Conservation (phyloP, 441 rosid genomes). For the Biscutella laevigata region DNA sequence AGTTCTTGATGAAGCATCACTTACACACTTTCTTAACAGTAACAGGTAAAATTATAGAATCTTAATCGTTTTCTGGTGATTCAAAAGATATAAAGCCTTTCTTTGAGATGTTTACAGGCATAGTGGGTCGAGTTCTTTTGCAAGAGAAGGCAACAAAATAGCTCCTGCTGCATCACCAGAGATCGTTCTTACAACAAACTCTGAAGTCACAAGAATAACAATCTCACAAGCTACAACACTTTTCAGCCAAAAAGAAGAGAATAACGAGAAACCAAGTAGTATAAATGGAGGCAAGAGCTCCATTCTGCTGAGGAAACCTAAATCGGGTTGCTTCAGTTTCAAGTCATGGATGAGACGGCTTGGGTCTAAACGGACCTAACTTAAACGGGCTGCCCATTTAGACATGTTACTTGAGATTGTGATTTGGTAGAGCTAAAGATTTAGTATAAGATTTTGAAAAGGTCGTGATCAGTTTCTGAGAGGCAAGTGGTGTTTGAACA, state of each 20-base stretch:
- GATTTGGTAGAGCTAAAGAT: background rate
- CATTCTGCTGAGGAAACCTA: conserved; percentile 22
- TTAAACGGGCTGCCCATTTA: no score
- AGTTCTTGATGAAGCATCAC: conserved; percentile 27
- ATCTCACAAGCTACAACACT: conserved; percentile 17
- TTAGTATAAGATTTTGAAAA: conserved; percentile 10
- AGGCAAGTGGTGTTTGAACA: background rate
- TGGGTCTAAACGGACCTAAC: no score
- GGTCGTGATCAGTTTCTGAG: background rate
- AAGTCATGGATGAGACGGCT: conserved; percentile 1
- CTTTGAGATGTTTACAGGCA: conserved; percentile 29
- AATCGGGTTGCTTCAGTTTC: conserved; percentile 39
- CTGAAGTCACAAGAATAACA: conserved; percentile 23
- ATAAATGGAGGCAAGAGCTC: conserved; percentile 21
- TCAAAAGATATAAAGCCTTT: background rate
- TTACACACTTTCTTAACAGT: conserved; percentile 28
- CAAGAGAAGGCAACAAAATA: conserved; percentile 56
- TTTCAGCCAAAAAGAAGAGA: conserved; percentile 10
- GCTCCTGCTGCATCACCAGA: conserved; percentile 53
- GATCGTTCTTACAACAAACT: conserved; percentile 19
- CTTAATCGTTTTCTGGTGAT: background rate
- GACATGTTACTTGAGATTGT: conserved; percentile 10
- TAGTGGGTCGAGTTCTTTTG: conserved; percentile 36
- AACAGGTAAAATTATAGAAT: conserved; percentile 1
- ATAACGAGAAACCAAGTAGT: conserved; percentile 23